Evolutionary conservation across 768 basidiomycete genomes (phyloP), one percentile per base, ranked within the genome.

Genomic region (Podaxis sp.): DNA sequence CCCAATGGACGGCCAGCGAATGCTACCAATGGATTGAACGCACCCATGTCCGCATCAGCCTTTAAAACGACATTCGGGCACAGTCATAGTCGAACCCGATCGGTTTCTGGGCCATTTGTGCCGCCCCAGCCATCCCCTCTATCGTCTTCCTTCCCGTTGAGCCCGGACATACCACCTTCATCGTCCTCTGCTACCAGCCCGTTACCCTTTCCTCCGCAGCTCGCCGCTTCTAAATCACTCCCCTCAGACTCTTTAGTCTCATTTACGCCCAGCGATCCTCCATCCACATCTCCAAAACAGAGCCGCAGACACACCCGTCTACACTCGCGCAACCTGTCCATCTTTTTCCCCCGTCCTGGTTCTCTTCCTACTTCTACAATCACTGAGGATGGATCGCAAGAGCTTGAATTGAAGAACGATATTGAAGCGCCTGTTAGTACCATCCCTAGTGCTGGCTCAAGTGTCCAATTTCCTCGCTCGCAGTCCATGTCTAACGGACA

Each of bases 251-350:
- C 56, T 32, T 38, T 61, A n/a, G 40, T 55, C 25, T 48, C 58
- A 55, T 25, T 61, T 42, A 32, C 35, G 59, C 62, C 59, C 60
- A 55, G 50, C 57, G 36, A 63, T 42, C 62, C 57, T 60, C 62
- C 36, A 65, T 65, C 71, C 64, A 58, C 70, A 62, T 61, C 64
- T 16, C 38, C 68, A 4, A 65, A 68, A 40, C 70, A 77, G 38
- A 62, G 57, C 35, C 72, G 76, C 14, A 73, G 79, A n/a, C 92
- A 94, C 71, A 74, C 84, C 3, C 82, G 92, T 1, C 77, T 96
- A 16, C 94, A 97, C 69, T 95, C 94, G 0, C 85, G 94, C 50
- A 98, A 98, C 68, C 77, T 97, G 2, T 95, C 93, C 0, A 79
- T 96, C 16, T 96, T 89, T 80, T 97, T 97, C 67, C 95, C 95